phyloP scores from a whole-genome alignment of 345 rosid species.

The Dipteronia dyeriana region DNA sequence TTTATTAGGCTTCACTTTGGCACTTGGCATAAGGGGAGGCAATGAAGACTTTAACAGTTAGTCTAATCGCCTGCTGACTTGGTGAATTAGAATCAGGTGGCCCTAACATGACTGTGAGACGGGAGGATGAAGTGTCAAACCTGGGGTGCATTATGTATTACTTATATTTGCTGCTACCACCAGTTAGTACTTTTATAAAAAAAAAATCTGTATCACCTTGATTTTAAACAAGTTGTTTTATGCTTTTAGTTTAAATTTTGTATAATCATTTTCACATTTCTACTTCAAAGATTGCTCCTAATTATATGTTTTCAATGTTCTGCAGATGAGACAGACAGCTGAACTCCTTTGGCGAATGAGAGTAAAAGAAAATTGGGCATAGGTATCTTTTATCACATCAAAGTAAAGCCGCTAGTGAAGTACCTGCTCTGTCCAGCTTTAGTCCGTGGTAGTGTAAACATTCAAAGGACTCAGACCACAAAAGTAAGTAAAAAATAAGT shows the following conservation, averaged over 20 bases:
- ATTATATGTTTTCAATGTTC: constrained; percentile 21
- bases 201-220: constrained; percentile 3
- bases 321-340: constrained; percentile 26
- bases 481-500: background rate
- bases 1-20: constrained; percentile 9
- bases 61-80: background rate
- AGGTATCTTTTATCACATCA: background rate
- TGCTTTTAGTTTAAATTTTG: background rate
- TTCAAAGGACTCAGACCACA: too few relatives aligned
- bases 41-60: constrained; percentile 15
- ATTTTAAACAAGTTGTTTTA: background rate
- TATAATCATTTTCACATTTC: background rate
- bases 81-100: background rate
- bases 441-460: background rate
- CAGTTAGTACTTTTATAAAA: background rate
- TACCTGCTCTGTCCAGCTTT: background rate
- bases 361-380: constrained; percentile 6
- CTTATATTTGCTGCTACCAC: background rate
- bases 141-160: background rate
- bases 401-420: background rate
- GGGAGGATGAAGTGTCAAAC: background rate
- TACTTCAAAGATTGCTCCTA: constrained; percentile 14
- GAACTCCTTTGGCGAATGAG: background rate
- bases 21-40: background rate
- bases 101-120: constrained; percentile 1